Evolutionary conservation across 2,329 filamentous ascomycete genomes (phyloP).

Genomic region (Talaromyces sp.): DNA sequence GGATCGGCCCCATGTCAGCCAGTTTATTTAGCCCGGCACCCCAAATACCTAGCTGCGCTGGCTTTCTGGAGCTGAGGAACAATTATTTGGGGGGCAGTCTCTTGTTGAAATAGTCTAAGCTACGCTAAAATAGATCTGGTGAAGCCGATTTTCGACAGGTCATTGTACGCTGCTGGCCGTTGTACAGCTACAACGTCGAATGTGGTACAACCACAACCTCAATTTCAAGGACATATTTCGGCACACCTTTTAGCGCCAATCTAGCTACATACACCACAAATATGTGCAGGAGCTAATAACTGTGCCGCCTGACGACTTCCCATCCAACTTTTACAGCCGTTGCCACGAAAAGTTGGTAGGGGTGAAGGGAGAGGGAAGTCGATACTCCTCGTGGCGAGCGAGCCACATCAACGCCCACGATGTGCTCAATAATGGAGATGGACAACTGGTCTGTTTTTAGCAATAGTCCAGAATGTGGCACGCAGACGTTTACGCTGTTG

Average conservation of each 20-base stretch:
- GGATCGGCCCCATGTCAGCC: neutral
- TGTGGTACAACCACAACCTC: neutral
- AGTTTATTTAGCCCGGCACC: neutral
- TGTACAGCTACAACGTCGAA: neutral
- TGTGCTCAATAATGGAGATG: slow-evolving; percentile 3
- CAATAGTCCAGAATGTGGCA: neutral
- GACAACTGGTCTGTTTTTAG: neutral
- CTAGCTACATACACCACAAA: neutral
- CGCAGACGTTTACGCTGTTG: slow-evolving; percentile 1
- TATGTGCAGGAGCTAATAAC: neutral
- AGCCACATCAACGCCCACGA: neutral
- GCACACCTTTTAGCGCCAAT: neutral
- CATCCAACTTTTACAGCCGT: neutral
- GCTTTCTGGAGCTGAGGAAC: neutral
- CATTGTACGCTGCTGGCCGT: neutral
- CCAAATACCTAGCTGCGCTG: neutral
- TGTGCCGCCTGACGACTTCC: neutral
- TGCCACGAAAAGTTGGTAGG: neutral
- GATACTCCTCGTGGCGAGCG: neutral
- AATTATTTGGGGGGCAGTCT: neutral
- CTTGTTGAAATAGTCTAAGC: neutral
- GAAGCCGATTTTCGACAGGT: neutral
- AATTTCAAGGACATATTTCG: neutral
- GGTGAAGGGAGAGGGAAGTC: neutral
- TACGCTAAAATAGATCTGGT: neutral